These are phyloP conservation scores for Blastocystis sp. DNA, from an alignment of 352 stramenopile genomes.

Conservation along the genomic window DNA sequence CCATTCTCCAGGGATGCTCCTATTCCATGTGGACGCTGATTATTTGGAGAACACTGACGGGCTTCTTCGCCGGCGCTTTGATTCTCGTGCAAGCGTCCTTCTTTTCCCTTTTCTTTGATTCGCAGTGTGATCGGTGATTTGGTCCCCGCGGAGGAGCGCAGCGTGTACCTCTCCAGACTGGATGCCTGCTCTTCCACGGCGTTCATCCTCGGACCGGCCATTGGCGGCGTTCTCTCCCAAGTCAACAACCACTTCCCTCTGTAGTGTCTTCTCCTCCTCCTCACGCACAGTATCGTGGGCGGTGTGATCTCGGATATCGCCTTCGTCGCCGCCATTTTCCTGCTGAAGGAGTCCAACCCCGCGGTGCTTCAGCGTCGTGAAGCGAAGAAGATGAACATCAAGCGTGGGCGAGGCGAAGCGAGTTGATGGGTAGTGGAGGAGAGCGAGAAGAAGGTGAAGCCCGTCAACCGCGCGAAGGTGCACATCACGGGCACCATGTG, in stretches of 20 bases:
- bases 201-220: conserved; percentile 56
- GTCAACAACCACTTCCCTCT: conserved; percentile 56
- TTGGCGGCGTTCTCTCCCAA: conserved; percentile 53
- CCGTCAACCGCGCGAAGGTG: background rate
- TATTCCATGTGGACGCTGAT: conserved; percentile 30
- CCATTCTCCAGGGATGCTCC: conserved; percentile 51
- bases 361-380: background rate
- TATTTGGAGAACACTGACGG: conserved; percentile 51
- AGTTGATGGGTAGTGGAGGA: background rate
- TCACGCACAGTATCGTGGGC: background rate
- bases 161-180: conserved; percentile 33
- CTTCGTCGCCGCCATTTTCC: conserved; percentile 26
- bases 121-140: conserved; percentile 48
- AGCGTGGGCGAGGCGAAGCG: background rate
- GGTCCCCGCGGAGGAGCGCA: conserved; percentile 19
- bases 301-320: conserved; percentile 42
- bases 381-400: background rate
- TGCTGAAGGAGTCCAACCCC: conserved; percentile 59
- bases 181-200: conserved; percentile 41
- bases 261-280: background rate
- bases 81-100: conserved; percentile 39
- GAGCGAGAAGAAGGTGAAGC: background rate
- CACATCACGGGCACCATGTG: background rate
- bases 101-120: background rate
- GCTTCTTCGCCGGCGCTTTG: conserved; percentile 53